phyloP scores from a whole-genome alignment of 2,329 filamentous ascomycete genomes.

The Pseudogymnoascus verrucosus region DNA sequence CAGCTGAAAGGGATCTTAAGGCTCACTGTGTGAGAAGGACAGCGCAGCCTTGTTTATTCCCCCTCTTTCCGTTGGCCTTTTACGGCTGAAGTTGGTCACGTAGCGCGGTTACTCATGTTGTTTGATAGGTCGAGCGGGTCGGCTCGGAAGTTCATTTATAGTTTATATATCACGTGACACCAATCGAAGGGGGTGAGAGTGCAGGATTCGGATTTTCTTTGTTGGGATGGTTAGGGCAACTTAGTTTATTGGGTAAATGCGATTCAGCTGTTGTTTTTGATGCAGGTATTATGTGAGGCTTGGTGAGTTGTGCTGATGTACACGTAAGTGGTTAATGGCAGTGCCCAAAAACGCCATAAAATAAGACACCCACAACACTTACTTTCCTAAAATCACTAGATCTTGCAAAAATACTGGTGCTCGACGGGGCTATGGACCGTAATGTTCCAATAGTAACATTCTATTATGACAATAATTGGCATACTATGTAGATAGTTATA shows the following conservation, averaged over 20 bases:
- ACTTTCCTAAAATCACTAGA: background rate
- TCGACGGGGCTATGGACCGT: background rate
- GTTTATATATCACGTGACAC: background rate
- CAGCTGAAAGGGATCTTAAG: background rate
- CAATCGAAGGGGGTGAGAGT: too few relatives aligned
- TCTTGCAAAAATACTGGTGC: background rate
- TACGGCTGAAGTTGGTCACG: background rate
- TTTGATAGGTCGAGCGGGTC: background rate
- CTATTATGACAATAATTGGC: background rate
- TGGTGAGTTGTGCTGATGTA: background rate
- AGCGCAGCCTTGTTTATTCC: background rate
- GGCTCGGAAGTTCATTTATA: background rate
- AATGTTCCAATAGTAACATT: background rate
- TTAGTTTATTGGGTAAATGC: background rate
- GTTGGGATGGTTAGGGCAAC: background rate
- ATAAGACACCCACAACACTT: background rate
- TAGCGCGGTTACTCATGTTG: background rate
- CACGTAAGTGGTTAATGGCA: background rate
- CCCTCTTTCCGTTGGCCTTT: background rate
- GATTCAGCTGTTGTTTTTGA: background rate
- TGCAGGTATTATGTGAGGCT: background rate
- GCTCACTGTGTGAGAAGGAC: background rate
- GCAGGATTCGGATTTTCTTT: background rate
- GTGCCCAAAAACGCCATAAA: background rate
- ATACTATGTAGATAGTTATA: background rate